Percentiles rank a stretch among this genome's conserved stretches.
Conservation (phyloP, 768 basidiomycete genomes). For the Naematelia encephala region DNA sequence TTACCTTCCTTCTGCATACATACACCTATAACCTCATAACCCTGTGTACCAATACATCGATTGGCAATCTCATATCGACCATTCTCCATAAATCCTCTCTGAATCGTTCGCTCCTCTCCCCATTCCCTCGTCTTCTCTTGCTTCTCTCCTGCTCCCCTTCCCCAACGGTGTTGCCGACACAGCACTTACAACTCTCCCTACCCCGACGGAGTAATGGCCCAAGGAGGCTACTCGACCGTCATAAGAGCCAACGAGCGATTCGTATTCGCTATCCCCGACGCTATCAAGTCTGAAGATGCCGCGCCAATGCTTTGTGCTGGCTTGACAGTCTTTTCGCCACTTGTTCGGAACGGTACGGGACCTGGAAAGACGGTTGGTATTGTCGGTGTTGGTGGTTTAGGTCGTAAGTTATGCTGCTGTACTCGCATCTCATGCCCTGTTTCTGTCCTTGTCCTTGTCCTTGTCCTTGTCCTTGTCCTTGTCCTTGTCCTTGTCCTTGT, state of each 20-base stretch:
- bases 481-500: no score
- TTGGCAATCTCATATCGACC: no score
- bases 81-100: no score
- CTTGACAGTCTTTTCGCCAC: conserved; percentile 51
- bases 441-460: background rate
- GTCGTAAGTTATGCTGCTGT: conserved; percentile 25
- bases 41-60: no score
- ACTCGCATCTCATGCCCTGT: background rate
- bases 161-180: background rate
- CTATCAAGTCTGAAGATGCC: conserved; percentile 41
- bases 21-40: no score
- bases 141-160: no score
- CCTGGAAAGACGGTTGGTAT: conserved; percentile 66
- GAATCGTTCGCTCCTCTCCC: no score
- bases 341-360: conserved; percentile 57
- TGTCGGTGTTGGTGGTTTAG: conserved; percentile 67
- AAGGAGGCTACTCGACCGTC: conserved; percentile 52
- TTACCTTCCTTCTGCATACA: no score
- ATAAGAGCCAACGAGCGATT: conserved; percentile 48
- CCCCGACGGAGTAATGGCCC: conserved; percentile 38
- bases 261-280: conserved; percentile 52
- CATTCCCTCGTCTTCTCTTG: no score
- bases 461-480: no score
- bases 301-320: conserved; percentile 52
- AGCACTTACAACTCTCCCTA: conserved; percentile 48